Evolutionary conservation across 2,329 filamentous ascomycete species (phyloP).

Genomic region (Scytalidium sp.): DNA sequence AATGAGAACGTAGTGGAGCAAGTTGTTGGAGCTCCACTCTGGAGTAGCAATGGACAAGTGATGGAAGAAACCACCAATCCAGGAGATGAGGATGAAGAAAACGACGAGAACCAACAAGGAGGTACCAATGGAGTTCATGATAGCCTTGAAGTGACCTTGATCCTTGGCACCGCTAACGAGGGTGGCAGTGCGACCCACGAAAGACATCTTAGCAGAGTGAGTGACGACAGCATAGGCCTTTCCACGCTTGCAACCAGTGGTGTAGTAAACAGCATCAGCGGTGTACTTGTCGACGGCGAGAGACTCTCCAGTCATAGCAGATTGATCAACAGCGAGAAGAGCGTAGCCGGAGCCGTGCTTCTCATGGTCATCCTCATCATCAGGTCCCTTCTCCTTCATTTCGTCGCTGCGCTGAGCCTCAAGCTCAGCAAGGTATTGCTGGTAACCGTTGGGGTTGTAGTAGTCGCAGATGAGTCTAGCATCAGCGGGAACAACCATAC

Average conservation of each 20-base stretch:
- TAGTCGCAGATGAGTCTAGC: constrained; percentile 72
- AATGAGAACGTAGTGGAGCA: constrained; percentile 67
- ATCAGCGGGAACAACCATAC: constrained; percentile 67
- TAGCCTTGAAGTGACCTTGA: constrained; percentile 76
- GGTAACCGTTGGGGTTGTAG: constrained; percentile 63
- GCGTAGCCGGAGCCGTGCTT: constrained; percentile 57
- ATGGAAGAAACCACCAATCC: constrained; percentile 79
- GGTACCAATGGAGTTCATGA: constrained; percentile 80
- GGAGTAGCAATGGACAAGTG: constrained; percentile 60
- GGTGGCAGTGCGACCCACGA: constrained; percentile 73
- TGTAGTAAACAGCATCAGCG: constrained; percentile 74
- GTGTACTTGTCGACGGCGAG: constrained; percentile 78
- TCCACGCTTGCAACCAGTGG: constrained; percentile 77
- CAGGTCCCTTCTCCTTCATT: constrained; percentile 52
- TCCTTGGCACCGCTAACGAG: constrained; percentile 74
- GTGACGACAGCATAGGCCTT: constrained; percentile 70
- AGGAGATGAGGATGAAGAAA: constrained; percentile 71
- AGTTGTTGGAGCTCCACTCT: constrained; percentile 55
- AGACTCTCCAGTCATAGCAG: constrained; percentile 78
- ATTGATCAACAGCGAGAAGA: constrained; percentile 72
- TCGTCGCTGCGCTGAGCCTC: constrained; percentile 57
- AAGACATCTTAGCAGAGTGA: constrained; percentile 67
- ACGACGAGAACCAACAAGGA: constrained; percentile 72
- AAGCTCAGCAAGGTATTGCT: constrained; percentile 64
- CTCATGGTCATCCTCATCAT: constrained; percentile 52